phyloP scores from a whole-genome alignment of 2,329 filamentous ascomycete genomes.

The Biscogniauxia sp. region DNA sequence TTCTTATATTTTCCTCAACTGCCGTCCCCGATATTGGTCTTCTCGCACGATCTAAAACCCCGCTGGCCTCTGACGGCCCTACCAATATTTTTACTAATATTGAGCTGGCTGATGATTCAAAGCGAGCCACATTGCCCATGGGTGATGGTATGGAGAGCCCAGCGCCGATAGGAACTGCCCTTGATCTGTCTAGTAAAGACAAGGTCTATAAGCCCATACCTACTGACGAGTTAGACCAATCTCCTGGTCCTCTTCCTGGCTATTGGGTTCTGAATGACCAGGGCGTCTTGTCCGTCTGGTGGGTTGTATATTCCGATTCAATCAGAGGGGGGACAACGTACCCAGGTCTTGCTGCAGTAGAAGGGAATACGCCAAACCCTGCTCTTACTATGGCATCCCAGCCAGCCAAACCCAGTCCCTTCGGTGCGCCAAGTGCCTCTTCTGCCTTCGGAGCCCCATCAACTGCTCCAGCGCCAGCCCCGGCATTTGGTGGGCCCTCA shows the following conservation, averaged over 20 bases:
- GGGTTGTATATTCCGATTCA: constrained; percentile 87
- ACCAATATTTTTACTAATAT: constrained; percentile 72
- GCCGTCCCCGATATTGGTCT: constrained; percentile 76
- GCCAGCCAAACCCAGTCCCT: constrained; percentile 29
- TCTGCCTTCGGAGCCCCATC: constrained; percentile 42
- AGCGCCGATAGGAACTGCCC: constrained; percentile 70
- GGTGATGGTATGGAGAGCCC: constrained; percentile 67
- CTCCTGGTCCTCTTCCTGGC: constrained; percentile 76
- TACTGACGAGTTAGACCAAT: constrained; percentile 74
- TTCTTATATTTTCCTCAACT: constrained; percentile 80
- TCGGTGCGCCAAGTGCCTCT: constrained; percentile 22
- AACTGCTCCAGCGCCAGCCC: constrained; percentile 34
- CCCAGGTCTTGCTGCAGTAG: constrained; percentile 60
- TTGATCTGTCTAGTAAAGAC: constrained; percentile 83
- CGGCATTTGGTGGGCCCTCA: constrained; percentile 48
- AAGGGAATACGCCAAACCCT: constrained; percentile 33
- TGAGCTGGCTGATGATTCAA: constrained; percentile 69
- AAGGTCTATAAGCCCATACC: constrained; percentile 76
- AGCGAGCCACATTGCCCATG: constrained; percentile 73
- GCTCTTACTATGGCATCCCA: constrained; percentile 32
- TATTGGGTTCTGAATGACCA: constrained; percentile 86
- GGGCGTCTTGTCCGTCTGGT: constrained; percentile 82
- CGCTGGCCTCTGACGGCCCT: constrained; percentile 60
- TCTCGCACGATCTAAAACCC: constrained; percentile 68
- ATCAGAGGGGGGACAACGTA: constrained; percentile 73